These are phyloP conservation scores for Saussurea involucrata DNA, from an alignment of 129 eudicot genomes.

Conservation along the genomic window DNA sequence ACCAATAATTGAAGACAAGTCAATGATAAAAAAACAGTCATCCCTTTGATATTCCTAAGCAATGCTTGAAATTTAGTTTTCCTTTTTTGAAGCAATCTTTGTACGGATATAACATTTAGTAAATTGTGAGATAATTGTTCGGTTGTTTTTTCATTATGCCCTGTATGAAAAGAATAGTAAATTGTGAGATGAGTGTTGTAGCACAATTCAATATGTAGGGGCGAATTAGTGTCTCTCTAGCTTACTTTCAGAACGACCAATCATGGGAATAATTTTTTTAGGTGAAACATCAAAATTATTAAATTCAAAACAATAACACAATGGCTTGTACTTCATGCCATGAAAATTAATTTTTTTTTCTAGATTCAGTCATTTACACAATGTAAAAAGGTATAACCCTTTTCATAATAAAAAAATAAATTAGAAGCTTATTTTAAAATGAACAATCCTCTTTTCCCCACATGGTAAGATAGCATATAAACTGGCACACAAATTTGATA, in stretches of 20 bases:
- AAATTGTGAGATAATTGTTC: background rate
- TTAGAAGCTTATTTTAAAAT: background rate
- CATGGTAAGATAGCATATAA: slow-evolving; percentile 20
- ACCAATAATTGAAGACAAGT: slow-evolving; percentile 23
- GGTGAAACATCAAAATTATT: background rate
- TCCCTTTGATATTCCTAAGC: slow-evolving; percentile 15
- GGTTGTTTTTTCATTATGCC: background rate
- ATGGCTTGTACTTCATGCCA: background rate
- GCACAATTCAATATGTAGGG: background rate
- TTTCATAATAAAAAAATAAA: background rate
- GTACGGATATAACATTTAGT: background rate
- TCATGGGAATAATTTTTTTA: background rate
- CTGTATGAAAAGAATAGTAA: background rate
- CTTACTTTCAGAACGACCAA: background rate
- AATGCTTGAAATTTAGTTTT: slow-evolving; percentile 9
- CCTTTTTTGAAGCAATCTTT: background rate
- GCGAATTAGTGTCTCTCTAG: background rate
- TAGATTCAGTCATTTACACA: background rate
- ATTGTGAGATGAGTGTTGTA: background rate
- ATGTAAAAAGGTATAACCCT: slow-evolving; percentile 19
- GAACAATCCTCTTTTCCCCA: slow-evolving; percentile 1
- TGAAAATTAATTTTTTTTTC: background rate
- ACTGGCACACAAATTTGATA: slow-evolving; percentile 1
- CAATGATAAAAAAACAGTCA: slow-evolving; percentile 9
- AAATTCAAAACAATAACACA: background rate